Evolutionary conservation across 345 rosid genomes (phyloP).

Genomic region (Jatropha curcas): DNA sequence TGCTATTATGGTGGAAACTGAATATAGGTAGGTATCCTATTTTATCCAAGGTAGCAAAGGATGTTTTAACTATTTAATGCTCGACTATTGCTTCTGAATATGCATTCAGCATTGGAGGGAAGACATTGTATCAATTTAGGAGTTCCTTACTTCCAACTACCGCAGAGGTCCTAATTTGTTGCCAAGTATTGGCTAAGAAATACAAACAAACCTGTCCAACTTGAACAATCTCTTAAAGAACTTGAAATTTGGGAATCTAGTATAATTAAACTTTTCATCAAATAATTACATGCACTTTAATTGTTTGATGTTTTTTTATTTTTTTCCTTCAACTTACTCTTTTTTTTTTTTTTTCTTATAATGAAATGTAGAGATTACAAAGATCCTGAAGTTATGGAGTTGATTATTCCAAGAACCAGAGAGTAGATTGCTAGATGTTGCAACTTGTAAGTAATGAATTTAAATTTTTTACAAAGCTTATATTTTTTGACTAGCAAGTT

Average conservation of each 20-base stretch:
- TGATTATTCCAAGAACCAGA: too few relatives aligned
- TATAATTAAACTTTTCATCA: too few relatives aligned
- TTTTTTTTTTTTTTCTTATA: too few relatives aligned
- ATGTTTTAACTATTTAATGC: not conserved
- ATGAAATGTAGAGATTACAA: too few relatives aligned
- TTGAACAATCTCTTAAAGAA: not conserved
- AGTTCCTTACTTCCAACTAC: not conserved
- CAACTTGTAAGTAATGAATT: too few relatives aligned
- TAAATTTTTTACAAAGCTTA: too few relatives aligned
- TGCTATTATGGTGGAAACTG: not conserved
- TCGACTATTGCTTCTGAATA: slow-evolving; percentile 7
- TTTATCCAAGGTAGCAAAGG: not conserved
- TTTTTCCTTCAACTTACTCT: too few relatives aligned
- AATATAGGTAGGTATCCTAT: not conserved
- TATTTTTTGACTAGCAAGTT: too few relatives aligned
- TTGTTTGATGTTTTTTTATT: too few relatives aligned
- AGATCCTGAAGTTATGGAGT: too few relatives aligned
- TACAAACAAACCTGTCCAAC: not conserved
- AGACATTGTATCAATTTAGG: not conserved
- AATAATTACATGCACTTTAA: too few relatives aligned
- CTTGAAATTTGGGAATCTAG: not conserved
- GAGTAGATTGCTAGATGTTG: too few relatives aligned
- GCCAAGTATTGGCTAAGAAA: not conserved
- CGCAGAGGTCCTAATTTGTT: not conserved
- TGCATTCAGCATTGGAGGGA: not conserved